These are phyloP conservation scores for Blastobotrys aristatus DNA, from an alignment of 1,139 yeast species.

Conservation along the genomic window DNA sequence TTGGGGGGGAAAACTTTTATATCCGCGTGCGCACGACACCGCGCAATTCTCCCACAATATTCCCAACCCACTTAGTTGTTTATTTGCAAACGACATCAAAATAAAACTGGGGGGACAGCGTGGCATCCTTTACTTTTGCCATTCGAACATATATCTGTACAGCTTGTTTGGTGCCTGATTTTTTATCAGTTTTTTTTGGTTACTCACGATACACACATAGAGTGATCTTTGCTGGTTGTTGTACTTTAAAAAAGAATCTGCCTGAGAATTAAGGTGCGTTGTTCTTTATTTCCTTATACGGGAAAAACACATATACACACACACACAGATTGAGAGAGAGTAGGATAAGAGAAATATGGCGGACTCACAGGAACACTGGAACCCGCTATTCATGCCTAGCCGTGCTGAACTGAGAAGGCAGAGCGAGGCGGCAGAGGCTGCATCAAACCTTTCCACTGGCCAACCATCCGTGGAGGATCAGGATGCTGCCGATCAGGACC, in stretches of 20 bases:
- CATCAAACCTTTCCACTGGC: background rate
- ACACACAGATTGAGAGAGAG: background rate
- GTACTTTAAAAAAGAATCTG: too few relatives aligned
- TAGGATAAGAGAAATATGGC: background rate
- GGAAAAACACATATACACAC: background rate
- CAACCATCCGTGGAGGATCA: slow-evolving; percentile 1
- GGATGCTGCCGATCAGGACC: background rate
- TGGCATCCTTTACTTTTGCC: too few relatives aligned
- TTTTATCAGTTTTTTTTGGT: too few relatives aligned
- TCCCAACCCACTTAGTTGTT: too few relatives aligned
- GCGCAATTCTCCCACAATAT: too few relatives aligned
- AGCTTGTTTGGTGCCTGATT: too few relatives aligned
- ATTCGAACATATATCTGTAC: too few relatives aligned
- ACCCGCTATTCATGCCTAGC: slow-evolving; percentile 20
- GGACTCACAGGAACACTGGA: slow-evolving; percentile 16
- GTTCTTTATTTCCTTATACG: background rate
- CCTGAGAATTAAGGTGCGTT: too few relatives aligned
- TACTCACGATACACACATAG: too few relatives aligned
- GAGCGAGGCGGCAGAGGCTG: background rate
- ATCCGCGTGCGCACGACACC: background rate
- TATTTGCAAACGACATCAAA: too few relatives aligned
- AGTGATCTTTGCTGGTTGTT: too few relatives aligned
- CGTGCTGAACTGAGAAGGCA: slow-evolving; percentile 6
- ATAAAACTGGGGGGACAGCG: too few relatives aligned
- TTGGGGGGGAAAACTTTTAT: background rate